Evolutionary conservation across 2,329 filamentous ascomycete genomes (phyloP), one percentile per base, ranked within the genome.

Genomic region (Claviceps pusilla): DNA sequence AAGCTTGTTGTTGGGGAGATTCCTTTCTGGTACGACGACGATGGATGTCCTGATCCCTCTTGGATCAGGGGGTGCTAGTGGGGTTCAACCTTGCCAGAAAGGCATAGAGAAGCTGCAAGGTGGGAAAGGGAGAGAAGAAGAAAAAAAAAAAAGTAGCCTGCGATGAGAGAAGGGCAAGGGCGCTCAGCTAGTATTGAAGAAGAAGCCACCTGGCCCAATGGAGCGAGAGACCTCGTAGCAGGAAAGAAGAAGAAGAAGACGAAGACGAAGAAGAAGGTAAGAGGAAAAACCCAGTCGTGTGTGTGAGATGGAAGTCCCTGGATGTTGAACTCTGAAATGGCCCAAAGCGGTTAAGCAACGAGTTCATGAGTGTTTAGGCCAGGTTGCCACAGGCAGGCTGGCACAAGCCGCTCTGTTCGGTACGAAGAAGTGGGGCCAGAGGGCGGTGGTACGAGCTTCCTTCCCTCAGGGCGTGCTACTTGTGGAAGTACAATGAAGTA

Each of bases 21-120:
- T 3, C 24, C 29, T 58, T 14, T 14, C 50, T 45, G 43, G 43
- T 45, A 55, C 41, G 46, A 42, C 11, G 49, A 50, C 39, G 45
- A 39, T 11, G 19, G 11, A 10, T 28, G 45, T 47, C 45, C 51
- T 48, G 35, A 48, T 57, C 54, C 55, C 19, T 19, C 19, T 19
- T 19, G 48, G 51, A 55, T 58, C 54, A 52, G 58, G 56, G 48
- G 56, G 57, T 31, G 52, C 50, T 53, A 51, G 55, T 55, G 55
- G 48, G 19, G n/a, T 49, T 39, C 35, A 50, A 39, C 19, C 29
- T 54, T 49, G 50, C 39, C 28, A 11, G 45, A 49, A 39, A 31
- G 16, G 31, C 57, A 53, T 51, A 49, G 51, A 51, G 49, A 51
- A 51, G 41, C 46, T 37, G 19, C n/a, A 46, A 29, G 24, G 14